Evolutionary conservation across 2,329 filamentous ascomycete species (phyloP).

Genomic region (Pseudocercospora fijiensis): DNA sequence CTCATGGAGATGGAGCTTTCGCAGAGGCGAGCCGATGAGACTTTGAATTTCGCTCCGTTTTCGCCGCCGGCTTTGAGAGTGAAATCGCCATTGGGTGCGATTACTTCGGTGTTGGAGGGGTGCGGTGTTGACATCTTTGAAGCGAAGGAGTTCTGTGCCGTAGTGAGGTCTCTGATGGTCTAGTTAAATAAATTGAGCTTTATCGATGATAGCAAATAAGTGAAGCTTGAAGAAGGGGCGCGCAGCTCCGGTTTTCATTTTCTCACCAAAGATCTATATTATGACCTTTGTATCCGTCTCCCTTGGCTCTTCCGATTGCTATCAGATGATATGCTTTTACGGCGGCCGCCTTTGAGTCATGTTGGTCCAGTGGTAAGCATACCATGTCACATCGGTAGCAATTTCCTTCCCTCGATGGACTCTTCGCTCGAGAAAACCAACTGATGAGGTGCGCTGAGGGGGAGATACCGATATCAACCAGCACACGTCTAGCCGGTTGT

Average conservation of each 20-base stretch:
- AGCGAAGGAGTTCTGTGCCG: neutral
- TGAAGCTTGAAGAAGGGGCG: neutral
- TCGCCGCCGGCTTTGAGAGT: neutral
- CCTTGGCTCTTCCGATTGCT: neutral
- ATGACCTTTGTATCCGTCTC: neutral
- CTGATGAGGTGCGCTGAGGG: too few relatives aligned
- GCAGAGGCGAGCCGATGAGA: neutral
- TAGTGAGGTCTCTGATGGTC: neutral
- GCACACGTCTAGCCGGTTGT: too few relatives aligned
- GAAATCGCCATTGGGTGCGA: neutral
- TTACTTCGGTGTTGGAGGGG: neutral
- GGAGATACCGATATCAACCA: too few relatives aligned
- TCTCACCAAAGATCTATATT: neutral
- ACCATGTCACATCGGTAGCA: neutral
- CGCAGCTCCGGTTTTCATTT: neutral
- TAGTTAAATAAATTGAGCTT: neutral
- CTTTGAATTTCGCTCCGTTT: neutral
- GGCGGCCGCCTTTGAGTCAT: neutral
- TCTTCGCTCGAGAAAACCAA: too few relatives aligned
- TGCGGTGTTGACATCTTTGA: neutral
- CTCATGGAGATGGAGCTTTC: too few relatives aligned
- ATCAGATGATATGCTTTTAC: neutral
- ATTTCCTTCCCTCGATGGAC: too few relatives aligned
- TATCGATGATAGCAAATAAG: neutral
- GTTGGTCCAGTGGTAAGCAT: neutral